A percentile compares a stretch with the other conserved stretches of the same genome.
These are phyloP conservation scores for Plasmopara viticola DNA, from an alignment of 352 stramenopile species.

Conservation along the genomic window DNA sequence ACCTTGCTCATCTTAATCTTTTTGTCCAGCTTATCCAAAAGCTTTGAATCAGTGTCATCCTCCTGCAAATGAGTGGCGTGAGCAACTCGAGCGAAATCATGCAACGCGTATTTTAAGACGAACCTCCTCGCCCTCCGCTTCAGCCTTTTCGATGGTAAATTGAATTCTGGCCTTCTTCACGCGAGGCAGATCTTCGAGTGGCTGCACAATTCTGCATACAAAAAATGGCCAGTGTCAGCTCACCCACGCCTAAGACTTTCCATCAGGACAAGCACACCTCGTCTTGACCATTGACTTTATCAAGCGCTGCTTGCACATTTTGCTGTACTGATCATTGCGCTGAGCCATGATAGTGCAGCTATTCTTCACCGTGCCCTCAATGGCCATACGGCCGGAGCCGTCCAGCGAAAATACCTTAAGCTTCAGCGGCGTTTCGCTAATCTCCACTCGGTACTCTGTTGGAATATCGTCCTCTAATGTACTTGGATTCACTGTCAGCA, in stretches of 20 bases:
- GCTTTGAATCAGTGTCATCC: conserved; percentile 49
- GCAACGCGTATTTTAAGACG: conserved; percentile 4
- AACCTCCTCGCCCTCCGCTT: conserved; percentile 61
- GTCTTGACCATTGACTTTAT: conserved; percentile 86
- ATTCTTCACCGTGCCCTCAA: conserved; percentile 82
- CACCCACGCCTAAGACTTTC: background rate
- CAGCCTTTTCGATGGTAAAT: conserved; percentile 78
- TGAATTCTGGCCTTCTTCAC: conserved; percentile 76
- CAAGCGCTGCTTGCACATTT: conserved; percentile 74
- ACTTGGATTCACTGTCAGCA: conserved; percentile 70
- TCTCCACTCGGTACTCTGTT: conserved; percentile 77
- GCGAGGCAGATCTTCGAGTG: conserved; percentile 64
- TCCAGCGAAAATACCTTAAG: conserved; percentile 83
- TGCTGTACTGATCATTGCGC: conserved; percentile 80
- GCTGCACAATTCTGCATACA: conserved; percentile 55
- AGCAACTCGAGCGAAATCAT: background rate
- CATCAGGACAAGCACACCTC: conserved; percentile 20
- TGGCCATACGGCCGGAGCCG: conserved; percentile 79
- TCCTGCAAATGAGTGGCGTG: conserved; percentile 9
- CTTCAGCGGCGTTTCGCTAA: conserved; percentile 69
- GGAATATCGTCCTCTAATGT: conserved; percentile 72
- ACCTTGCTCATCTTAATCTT: conserved; percentile 90
- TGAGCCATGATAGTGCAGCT: conserved; percentile 83
- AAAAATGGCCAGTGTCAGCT: background rate
- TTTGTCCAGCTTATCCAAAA: conserved; percentile 67